Evolutionary conservation across 2,329 filamentous ascomycete species (phyloP).

Genomic region (Trichophyton equinum): DNA sequence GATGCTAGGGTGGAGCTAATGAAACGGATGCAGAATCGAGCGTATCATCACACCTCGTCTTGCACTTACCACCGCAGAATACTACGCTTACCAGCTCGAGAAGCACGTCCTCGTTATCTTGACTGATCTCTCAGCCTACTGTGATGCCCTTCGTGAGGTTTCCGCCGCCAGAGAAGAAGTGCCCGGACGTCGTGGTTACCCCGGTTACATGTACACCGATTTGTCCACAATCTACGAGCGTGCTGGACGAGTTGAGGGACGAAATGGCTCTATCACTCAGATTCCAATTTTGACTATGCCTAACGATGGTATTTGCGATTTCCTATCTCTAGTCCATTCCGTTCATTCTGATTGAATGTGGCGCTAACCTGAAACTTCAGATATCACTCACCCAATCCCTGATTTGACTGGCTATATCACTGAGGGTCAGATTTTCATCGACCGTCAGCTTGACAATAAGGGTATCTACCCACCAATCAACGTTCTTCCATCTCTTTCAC

Average conservation of each 20-base stretch:
- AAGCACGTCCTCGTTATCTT: conserved; percentile 99
- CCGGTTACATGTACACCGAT: conserved; percentile 99
- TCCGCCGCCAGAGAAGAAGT: conserved; percentile 98
- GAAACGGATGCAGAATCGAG: conserved; percentile 57
- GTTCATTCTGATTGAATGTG: conserved; percentile 6
- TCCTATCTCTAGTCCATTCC: not conserved
- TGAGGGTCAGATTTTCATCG: conserved; percentile 95
- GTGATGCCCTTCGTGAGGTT: conserved; percentile 95
- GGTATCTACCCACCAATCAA: conserved; percentile 98
- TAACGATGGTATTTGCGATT: conserved; percentile 59
- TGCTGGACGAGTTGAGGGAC: conserved; percentile 89
- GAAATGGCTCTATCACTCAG: conserved; percentile 97
- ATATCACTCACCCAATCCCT: conserved; percentile 97
- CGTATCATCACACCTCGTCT: conserved; percentile 99
- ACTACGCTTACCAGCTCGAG: conserved; percentile 99
- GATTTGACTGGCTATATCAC: conserved; percentile 99
- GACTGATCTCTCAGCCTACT: conserved; percentile 95
- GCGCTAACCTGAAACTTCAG: conserved; percentile 25
- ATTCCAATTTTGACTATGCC: conserved; percentile 99
- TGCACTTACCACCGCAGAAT: conserved; percentile 93
- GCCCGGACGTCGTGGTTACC: conserved; percentile 96
- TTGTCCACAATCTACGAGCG: conserved; percentile 99
- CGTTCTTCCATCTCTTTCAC: conserved; percentile 90
- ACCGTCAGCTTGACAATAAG: conserved; percentile 87
- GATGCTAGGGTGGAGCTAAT: not conserved